Conservation (phyloP, 1,284 basidiomycete genomes). For the Cutaneotrichosporon curvatum region DNA sequence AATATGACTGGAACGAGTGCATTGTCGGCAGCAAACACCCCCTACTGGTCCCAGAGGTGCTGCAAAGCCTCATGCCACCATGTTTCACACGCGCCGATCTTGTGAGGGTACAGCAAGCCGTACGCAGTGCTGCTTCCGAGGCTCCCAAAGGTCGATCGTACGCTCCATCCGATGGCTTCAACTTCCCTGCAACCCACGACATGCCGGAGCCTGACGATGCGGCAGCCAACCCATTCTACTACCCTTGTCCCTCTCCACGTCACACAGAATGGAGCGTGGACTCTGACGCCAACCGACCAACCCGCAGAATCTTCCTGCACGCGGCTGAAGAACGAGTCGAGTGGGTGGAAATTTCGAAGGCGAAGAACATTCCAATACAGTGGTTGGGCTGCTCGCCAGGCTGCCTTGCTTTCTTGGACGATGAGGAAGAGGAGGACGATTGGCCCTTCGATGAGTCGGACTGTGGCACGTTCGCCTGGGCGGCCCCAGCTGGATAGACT, state of each 20-base stretch:
- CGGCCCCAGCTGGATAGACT: not conserved
- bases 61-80: constrained; percentile 25
- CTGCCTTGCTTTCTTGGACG: constrained; percentile 39
- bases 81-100: constrained; percentile 15
- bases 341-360: constrained; percentile 31
- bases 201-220: constrained; percentile 34
- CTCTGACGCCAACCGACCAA: constrained; percentile 5
- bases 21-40: constrained; percentile 22
- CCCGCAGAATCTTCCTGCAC: constrained; percentile 35
- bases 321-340: constrained; percentile 42
- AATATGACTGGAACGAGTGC: constrained; percentile 31
- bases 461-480: not conserved
- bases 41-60: constrained; percentile 24
- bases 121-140: constrained; percentile 16
- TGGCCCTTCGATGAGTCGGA: constrained; percentile 20
- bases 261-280: constrained; percentile 23
- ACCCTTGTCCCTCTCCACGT: constrained; percentile 37
- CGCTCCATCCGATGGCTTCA: constrained; percentile 1
- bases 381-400: constrained; percentile 43
- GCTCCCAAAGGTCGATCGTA: not conserved
- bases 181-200: constrained; percentile 28
- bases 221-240: constrained; percentile 38
- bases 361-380: constrained; percentile 31
- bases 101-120: constrained; percentile 23
- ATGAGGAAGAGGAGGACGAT: constrained; percentile 25